Conservation (phyloP, 2,329 filamentous ascomycete species). For the Aspergillus glaucus region DNA sequence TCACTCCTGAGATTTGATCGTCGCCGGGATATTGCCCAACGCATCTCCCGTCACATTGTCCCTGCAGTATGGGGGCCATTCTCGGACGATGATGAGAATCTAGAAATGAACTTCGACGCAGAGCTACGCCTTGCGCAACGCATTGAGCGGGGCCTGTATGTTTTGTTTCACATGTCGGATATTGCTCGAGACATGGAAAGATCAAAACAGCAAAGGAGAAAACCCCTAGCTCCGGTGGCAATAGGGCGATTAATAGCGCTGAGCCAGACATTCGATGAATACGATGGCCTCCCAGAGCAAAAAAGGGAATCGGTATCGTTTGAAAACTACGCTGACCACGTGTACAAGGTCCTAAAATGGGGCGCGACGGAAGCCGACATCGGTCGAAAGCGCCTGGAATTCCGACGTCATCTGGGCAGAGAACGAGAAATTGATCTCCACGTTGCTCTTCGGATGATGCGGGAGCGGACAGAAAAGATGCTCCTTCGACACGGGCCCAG, state of each 20-base stretch:
- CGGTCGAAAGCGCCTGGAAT: slow-evolving; percentile 16
- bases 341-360: slow-evolving; percentile 18
- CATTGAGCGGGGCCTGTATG: slow-evolving; percentile 21
- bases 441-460: slow-evolving; percentile 22
- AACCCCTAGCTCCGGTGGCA: slow-evolving; percentile 8
- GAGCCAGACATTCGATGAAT: slow-evolving; percentile 14
- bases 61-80: slow-evolving; percentile 24
- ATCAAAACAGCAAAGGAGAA: slow-evolving; percentile 4
- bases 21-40: slow-evolving; percentile 16
- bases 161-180: slow-evolving; percentile 25
- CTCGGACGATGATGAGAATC: slow-evolving; percentile 12
- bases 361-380: slow-evolving; percentile 20
- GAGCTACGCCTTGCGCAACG: slow-evolving; percentile 18
- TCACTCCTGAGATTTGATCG: slow-evolving; percentile 16
- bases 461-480: slow-evolving; percentile 23
- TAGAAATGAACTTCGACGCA: slow-evolving; percentile 21
- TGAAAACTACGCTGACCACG: slow-evolving; percentile 17
- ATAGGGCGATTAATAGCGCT: slow-evolving; percentile 12
- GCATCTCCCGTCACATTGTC: slow-evolving; percentile 17
- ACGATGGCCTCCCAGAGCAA: slow-evolving; percentile 11
- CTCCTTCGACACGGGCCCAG: slow-evolving; percentile 24
- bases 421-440: slow-evolving; percentile 22
- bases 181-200: slow-evolving; percentile 15
- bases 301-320: slow-evolving; percentile 8
- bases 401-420: slow-evolving; percentile 18